A percentile compares a stretch with the other conserved stretches of the same genome.
phyloP scores from a whole-genome alignment of 1,139 yeast species.

The Zygosaccharomyces sapae region DNA sequence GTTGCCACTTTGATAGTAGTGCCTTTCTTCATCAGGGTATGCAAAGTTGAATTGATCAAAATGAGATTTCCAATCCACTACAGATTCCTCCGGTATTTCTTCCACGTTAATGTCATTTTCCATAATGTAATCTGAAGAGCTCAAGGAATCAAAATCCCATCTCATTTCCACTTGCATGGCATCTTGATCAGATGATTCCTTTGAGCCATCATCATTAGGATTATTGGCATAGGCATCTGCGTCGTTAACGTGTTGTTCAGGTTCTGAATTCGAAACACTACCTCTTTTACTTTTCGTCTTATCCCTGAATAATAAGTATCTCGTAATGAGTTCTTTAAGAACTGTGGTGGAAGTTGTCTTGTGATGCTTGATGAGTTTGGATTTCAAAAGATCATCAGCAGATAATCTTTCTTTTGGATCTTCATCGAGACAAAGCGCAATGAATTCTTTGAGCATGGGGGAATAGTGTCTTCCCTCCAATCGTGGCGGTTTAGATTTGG shows the following conservation, averaged over 20 bases:
- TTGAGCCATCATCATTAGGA: slow-evolving; percentile 10
- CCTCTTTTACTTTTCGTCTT: slow-evolving; percentile 49
- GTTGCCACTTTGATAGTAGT: slow-evolving; percentile 28
- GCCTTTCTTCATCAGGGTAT: slow-evolving; percentile 39
- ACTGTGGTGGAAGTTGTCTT: slow-evolving; percentile 55
- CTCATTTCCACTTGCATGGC: slow-evolving; percentile 55
- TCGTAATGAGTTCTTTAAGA: slow-evolving; percentile 71
- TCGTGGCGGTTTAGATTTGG: slow-evolving; percentile 90
- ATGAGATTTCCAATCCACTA: slow-evolving; percentile 36
- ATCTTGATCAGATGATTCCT: slow-evolving; percentile 12
- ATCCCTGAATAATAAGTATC: slow-evolving; percentile 80
- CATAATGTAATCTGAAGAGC: slow-evolving; percentile 65
- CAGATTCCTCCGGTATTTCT: slow-evolving; percentile 38
- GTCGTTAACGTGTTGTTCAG: slow-evolving; percentile 34
- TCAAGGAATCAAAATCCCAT: slow-evolving; percentile 83
- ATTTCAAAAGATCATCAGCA: slow-evolving; percentile 78
- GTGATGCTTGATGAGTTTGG: slow-evolving; percentile 64
- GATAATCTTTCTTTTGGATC: slow-evolving; percentile 82
- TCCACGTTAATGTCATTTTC: slow-evolving; percentile 58
- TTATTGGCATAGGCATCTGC: slow-evolving; percentile 24
- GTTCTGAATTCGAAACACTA: slow-evolving; percentile 36
- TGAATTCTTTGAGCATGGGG: slow-evolving; percentile 71
- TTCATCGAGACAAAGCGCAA: slow-evolving; percentile 90
- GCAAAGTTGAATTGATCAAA: slow-evolving; percentile 38
- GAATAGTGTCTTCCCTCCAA: slow-evolving; percentile 87